A percentile compares a stretch with the other conserved stretches of the same genome.
Conservation (phyloP, 345 rosid species). For the Leavenworthia alabamica region DNA sequence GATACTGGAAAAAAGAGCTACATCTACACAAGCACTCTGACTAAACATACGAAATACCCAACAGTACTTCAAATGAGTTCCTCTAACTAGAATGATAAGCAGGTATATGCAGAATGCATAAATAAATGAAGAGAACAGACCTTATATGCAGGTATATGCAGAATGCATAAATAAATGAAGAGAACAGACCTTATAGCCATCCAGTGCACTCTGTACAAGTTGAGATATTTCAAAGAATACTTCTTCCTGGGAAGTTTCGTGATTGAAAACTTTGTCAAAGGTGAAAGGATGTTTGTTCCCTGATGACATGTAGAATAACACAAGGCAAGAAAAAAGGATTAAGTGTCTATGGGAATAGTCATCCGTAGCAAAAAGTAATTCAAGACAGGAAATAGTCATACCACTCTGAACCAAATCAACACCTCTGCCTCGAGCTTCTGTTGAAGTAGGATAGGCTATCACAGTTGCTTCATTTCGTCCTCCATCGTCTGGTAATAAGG, state of each 20-base stretch:
- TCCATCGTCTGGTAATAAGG: constrained; percentile 69
- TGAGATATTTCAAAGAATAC: constrained; percentile 92
- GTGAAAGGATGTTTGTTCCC: constrained; percentile 76
- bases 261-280: constrained; percentile 85
- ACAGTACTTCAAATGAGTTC: background rate
- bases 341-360: no score
- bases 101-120: background rate
- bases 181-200: constrained; percentile 75
- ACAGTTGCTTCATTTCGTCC: constrained; percentile 45
- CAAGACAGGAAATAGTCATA: no score
- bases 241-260: constrained; percentile 77
- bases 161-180: background rate
- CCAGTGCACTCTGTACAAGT: constrained; percentile 90
- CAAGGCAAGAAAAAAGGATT: no score
- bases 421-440: constrained; percentile 71
- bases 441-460: constrained; percentile 60
- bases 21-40: background rate
- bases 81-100: background rate
- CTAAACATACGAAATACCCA: background rate
- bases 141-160: no score
- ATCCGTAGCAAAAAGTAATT: no score
- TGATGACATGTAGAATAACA: no score
- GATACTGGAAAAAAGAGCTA: background rate
- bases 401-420: constrained; percentile 78
- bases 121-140: no score